Evolutionary conservation across 495 filamentous ascomycete species (phyloP).

Genomic region (Zalerion maritima): DNA sequence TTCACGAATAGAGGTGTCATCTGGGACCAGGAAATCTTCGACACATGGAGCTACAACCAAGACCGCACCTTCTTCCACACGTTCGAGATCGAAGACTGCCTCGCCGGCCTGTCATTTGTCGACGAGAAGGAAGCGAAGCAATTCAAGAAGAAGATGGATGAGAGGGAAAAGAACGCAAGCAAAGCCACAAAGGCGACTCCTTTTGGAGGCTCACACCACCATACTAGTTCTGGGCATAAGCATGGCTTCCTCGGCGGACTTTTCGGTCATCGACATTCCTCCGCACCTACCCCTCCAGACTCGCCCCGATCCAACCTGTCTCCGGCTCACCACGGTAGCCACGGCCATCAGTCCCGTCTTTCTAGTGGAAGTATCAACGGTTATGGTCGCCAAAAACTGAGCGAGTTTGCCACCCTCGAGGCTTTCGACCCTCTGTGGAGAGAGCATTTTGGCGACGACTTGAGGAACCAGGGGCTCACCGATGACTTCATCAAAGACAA

Average conservation of each 20-base stretch:
- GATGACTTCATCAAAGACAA: conserved; percentile 87
- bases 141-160: conserved; percentile 89
- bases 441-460: conserved; percentile 63
- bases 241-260: conserved; percentile 47
- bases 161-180: conserved; percentile 82
- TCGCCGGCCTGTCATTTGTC: conserved; percentile 78
- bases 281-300: conserved; percentile 41
- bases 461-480: conserved; percentile 75
- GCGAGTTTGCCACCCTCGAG: conserved; percentile 56
- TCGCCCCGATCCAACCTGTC: conserved; percentile 33
- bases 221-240: conserved; percentile 27
- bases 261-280: conserved; percentile 56
- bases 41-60: conserved; percentile 85
- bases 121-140: conserved; percentile 94
- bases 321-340: conserved; percentile 32
- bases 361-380: conserved; percentile 28
- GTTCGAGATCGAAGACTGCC: conserved; percentile 84
- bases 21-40: conserved; percentile 97
- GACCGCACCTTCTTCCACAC: conserved; percentile 95
- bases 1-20: conserved; percentile 73
- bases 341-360: conserved; percentile 15
- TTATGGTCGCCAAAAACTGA: conserved; percentile 17
- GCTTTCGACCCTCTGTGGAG: conserved; percentile 72
- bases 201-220: conserved; percentile 44
- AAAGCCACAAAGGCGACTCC: conserved; percentile 67